Evolutionary conservation across 2,329 filamentous ascomycete genomes (phyloP), one percentile per base, ranked within the genome.

Genomic region (Fusarium guadeloupense): DNA sequence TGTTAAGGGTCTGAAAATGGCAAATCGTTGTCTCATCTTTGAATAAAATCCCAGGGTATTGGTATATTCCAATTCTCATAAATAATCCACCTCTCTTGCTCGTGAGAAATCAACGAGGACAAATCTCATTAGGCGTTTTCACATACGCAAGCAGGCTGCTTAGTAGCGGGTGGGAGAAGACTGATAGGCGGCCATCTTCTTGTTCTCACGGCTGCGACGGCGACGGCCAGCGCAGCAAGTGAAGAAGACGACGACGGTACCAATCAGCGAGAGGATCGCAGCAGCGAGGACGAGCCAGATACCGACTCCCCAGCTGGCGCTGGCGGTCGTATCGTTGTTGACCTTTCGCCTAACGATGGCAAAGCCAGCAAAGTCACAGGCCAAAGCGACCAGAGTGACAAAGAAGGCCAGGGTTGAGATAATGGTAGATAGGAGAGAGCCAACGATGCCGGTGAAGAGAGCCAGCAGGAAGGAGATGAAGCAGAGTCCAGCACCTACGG

Each of bases 271-370:
- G 64, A 80, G 78, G 55, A 87, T 75, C 59, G 83, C 84, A 3
- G 82, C 81, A 8, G 76, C 85, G 13, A 89, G 76, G 2, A 84
- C 73, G 9, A 84, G 83, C 86, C 86, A 90, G 35, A 87, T 80
- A 14, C 78, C 86, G 4, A 77, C 68, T 26, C 81, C 80, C 74
- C 80, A 90, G 35, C 72, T 69, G 19, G 86, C 86, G 16, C 67
- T 71, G 59, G 72, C 75, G 57, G 71, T 74, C 40, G 65, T 70
- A 39, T 69, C 71, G 64, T 83, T 69, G 71, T 86, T 86, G 71
- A 87, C 76, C 56, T 84, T 78, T 64, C 77, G 74, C 70, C 77
- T 78, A 65, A 89, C 70, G 42, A 87, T 77, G 52, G 77, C 77
- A 61, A 88, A 86, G 31, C 81, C 69, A 38, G 81, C 83, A 71